Evolutionary conservation across 2,329 filamentous ascomycete species (phyloP).

Genomic region (Trichoderma lentiforme): DNA sequence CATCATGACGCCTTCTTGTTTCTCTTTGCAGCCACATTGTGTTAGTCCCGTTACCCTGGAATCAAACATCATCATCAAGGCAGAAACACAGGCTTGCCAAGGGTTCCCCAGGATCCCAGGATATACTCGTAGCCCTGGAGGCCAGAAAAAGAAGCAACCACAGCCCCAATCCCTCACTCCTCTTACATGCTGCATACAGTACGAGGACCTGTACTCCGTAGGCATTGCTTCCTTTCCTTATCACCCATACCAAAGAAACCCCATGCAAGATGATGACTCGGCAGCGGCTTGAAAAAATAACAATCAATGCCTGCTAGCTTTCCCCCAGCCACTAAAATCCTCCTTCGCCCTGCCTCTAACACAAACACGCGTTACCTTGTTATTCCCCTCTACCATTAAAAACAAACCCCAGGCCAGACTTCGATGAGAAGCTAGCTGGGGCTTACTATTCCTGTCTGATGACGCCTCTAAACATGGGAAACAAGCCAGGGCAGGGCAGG

Average conservation of each 20-base stretch:
- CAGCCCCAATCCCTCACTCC: not conserved
- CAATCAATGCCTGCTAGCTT: not conserved
- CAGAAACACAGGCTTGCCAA: not conserved
- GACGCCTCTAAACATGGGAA: not conserved
- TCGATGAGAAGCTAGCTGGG: not conserved
- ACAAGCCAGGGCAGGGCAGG: not conserved
- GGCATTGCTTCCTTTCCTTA: not conserved
- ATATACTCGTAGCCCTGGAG: not conserved
- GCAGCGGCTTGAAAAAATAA: not conserved
- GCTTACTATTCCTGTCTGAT: not conserved
- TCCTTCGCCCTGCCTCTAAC: constrained; percentile 2
- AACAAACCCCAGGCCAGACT: not conserved
- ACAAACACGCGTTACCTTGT: not conserved
- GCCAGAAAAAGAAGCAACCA: not conserved
- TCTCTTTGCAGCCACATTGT: not conserved
- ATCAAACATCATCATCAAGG: not conserved
- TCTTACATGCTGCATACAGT: not conserved
- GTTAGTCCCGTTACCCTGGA: not conserved
- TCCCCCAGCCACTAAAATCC: constrained; percentile 8
- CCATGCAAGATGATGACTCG: not conserved
- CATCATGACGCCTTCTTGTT: not conserved
- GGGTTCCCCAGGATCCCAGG: not conserved
- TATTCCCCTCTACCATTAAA: not conserved
- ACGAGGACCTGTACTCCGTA: not conserved
- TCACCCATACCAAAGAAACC: not conserved